Conservation (phyloP, 1,284 basidiomycete species). For the Apiotrichum gamsii region DNA sequence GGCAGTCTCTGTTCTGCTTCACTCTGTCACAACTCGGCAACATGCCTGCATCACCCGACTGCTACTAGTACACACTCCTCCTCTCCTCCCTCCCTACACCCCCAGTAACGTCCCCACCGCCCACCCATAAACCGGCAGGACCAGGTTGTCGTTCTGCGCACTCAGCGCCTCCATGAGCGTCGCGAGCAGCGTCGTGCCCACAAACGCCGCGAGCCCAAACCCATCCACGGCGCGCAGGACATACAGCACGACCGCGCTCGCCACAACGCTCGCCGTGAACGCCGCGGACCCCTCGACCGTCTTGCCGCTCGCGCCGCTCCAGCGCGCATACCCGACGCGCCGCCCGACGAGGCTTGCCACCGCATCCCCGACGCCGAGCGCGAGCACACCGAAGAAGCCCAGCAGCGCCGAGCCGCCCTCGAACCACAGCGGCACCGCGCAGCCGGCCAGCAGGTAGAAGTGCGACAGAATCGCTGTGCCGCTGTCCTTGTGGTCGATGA, state of each 20-base stretch:
- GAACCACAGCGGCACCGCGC: conserved; percentile 88
- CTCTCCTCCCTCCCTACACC: conserved; percentile 17
- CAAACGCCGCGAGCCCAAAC: conserved; percentile 53
- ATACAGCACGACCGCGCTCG: conserved; percentile 64
- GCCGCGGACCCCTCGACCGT: conserved; percentile 86
- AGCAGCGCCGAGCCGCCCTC: conserved; percentile 73
- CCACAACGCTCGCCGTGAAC: conserved; percentile 67
- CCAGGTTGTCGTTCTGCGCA: conserved; percentile 90
- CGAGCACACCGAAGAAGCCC: conserved; percentile 82
- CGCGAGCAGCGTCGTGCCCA: conserved; percentile 54
- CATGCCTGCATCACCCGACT: too few species aligned
- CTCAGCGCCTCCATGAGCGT: conserved; percentile 78
- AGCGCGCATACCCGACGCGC: conserved; percentile 67
- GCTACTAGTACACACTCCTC: too few species aligned
- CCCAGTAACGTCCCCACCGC: conserved; percentile 43
- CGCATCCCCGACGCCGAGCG: conserved; percentile 89
- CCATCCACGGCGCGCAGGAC: conserved; percentile 60
- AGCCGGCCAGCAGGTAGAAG: conserved; percentile 93
- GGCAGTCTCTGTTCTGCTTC: too few species aligned
- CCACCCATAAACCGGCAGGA: conserved; percentile 83
- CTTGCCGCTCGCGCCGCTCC: conserved; percentile 77
- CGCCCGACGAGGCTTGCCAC: conserved; percentile 89
- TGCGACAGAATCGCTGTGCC: conserved; percentile 96
- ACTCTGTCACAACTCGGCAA: too few species aligned
- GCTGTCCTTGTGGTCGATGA: conserved; percentile 88